Conservation (phyloP, 2,329 filamentous ascomycete species). For the Cercospora canescens region DNA sequence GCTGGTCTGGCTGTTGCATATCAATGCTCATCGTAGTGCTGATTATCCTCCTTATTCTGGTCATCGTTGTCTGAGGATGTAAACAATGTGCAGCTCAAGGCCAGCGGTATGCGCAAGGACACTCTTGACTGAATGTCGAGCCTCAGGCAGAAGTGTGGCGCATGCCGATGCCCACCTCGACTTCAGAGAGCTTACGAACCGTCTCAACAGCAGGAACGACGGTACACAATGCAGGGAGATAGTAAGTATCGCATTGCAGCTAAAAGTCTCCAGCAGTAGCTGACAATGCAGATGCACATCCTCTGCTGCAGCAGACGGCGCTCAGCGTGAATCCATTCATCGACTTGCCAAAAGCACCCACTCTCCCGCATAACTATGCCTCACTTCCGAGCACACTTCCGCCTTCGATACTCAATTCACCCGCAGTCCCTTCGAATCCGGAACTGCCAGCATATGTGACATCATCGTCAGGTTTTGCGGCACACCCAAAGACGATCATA, state of each 20-base stretch:
- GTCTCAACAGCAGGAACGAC: constrained; percentile 2
- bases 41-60: constrained; percentile 79
- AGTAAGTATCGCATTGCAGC: constrained; percentile 19
- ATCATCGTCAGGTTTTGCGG: constrained; percentile 73
- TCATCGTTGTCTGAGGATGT: constrained; percentile 60
- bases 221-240: constrained; percentile 34
- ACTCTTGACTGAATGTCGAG: neutral
- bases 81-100: neutral
- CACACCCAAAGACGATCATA: constrained; percentile 83
- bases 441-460: constrained; percentile 68
- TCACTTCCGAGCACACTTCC: constrained; percentile 84
- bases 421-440: constrained; percentile 37
- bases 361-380: constrained; percentile 94
- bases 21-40: constrained; percentile 83
- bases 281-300: constrained; percentile 61
- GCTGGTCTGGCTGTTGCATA: constrained; percentile 86
- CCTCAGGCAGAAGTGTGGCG: constrained; percentile 20
- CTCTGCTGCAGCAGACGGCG: constrained; percentile 86
- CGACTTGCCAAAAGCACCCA: constrained; percentile 82
- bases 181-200: neutral
- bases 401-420: constrained; percentile 61
- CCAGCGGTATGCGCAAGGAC: neutral
- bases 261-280: neutral
- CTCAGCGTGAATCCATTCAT: constrained; percentile 94
- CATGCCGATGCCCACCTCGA: constrained; percentile 11